Evolutionary conservation across 73 alveolate genomes (phyloP).

Genomic region (Tetrahymena thermophila): DNA sequence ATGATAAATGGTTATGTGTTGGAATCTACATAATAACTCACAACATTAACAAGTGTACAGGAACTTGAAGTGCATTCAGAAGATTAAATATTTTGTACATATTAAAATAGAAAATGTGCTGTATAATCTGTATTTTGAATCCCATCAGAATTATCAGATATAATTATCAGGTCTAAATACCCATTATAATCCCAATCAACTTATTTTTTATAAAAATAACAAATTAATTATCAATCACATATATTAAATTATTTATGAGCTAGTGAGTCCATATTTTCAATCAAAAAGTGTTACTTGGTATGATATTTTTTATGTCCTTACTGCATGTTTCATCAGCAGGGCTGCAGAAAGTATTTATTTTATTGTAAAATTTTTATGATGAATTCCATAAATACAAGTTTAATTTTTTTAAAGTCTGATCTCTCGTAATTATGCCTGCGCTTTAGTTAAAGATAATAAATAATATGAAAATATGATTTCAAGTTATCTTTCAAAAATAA

Average conservation of each 20-base stretch:
- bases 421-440: not conserved
- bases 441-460: not conserved
- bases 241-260: not conserved
- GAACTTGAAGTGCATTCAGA: not conserved
- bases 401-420: not conserved
- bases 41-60: not conserved
- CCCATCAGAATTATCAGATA: not conserved
- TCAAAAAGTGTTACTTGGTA: not conserved
- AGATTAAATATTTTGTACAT: not conserved
- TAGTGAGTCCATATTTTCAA: no score
- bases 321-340: not conserved
- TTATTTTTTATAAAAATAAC: not conserved
- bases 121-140: not conserved
- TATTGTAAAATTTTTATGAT: not conserved
- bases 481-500: no score
- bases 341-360: not conserved
- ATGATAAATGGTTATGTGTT: not conserved
- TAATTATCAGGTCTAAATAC: not conserved
- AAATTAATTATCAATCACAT: not conserved
- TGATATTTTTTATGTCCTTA: not conserved
- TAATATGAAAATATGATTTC: not conserved
- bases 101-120: not conserved
- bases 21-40: not conserved
- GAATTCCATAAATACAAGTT: not conserved
- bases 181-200: not conserved